These are phyloP conservation scores for Xylaria polymorpha DNA, from an alignment of 2,329 filamentous ascomycete species.

Conservation along the genomic window DNA sequence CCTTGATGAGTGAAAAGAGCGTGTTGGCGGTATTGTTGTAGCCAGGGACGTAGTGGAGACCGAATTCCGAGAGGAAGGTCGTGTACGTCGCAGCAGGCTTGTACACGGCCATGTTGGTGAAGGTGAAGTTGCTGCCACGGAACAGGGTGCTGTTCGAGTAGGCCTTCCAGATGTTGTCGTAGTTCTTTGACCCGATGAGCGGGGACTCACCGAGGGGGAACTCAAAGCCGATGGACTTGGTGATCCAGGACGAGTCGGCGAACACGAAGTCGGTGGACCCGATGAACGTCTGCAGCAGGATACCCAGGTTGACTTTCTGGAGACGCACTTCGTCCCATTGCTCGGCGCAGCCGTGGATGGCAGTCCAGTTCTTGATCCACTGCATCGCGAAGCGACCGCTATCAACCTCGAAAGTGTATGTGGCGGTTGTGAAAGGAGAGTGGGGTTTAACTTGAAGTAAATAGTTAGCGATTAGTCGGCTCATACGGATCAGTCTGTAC, in stretches of 20 bases:
- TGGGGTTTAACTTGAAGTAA: constrained; percentile 31
- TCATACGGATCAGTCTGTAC: neutral
- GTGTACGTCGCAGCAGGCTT: constrained; percentile 33
- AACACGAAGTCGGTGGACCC: constrained; percentile 31
- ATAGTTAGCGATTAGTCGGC: neutral
- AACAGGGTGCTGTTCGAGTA: constrained; percentile 36
- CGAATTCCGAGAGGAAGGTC: constrained; percentile 33
- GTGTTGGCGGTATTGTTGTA: constrained; percentile 18
- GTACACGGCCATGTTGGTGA: constrained; percentile 37
- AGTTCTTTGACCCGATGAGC: constrained; percentile 28
- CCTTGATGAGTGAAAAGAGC: constrained; percentile 31
- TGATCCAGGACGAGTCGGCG: constrained; percentile 32
- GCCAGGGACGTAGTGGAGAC: constrained; percentile 27
- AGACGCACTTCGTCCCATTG: constrained; percentile 36
- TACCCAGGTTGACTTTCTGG: constrained; percentile 37
- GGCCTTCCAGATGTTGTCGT: constrained; percentile 32
- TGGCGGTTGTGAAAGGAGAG: constrained; percentile 27
- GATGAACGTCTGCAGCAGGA: constrained; percentile 35
- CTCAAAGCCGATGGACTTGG: constrained; percentile 34
- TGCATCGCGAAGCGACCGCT: constrained; percentile 37
- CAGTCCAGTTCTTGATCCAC: constrained; percentile 38
- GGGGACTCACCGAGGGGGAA: constrained; percentile 31
- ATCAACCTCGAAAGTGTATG: constrained; percentile 33
- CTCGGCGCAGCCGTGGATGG: constrained; percentile 22
- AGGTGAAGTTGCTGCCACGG: constrained; percentile 36